Base-by-base conservation (phyloP, 73 alveolate species). In the Tetrahymena borealis region DNA sequence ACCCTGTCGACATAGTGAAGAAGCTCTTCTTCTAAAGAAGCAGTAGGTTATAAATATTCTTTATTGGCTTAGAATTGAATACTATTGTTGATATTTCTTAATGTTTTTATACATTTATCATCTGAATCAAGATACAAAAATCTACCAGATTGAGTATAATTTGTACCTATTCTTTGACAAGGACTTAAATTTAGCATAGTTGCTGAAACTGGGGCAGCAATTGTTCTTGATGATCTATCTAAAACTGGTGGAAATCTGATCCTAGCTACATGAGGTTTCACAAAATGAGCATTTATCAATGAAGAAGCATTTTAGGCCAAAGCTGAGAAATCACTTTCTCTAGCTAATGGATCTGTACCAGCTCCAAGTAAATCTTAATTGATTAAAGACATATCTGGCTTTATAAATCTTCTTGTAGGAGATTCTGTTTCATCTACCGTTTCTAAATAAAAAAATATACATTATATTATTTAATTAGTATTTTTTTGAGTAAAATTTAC, bases 211-310 rank as follows among this genome's bases (percentile, higher is more conserved):
- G 99, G 99, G 9, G 99, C 99, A 2, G 99, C 99, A 94, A 98
- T 91, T 15, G 99, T 98, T 35, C 99, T 95, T 39, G 98, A 93
- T 96, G 98, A 98, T 90, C 97, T 98, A 78, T 98, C 99, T 85
- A 98, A 94, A 32, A 98, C 99, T 31, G 99, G 99, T 20, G 99
- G 99, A 95, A 94, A 98, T 13, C 99, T 90, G 18, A 97, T 96
- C 38, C 60, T 90, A 15, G 99, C 99, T 78, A 94, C 96, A 33
- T 93, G 93, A 32, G 99, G 99, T 91, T 97, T 97, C 78, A 96
- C 97, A 93, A 97, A 97, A 40, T 91, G 78, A 39, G 91, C 36
- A 13, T 94, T 78, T 97, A 97, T 97, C 90, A 97, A 91, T 32
- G 95, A 94, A 3, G 96, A 90, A 0, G 99, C 98, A 41, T 96